Evolutionary conservation across 2,329 filamentous ascomycete species (phyloP).

Genomic region (Clonostachys rosea): DNA sequence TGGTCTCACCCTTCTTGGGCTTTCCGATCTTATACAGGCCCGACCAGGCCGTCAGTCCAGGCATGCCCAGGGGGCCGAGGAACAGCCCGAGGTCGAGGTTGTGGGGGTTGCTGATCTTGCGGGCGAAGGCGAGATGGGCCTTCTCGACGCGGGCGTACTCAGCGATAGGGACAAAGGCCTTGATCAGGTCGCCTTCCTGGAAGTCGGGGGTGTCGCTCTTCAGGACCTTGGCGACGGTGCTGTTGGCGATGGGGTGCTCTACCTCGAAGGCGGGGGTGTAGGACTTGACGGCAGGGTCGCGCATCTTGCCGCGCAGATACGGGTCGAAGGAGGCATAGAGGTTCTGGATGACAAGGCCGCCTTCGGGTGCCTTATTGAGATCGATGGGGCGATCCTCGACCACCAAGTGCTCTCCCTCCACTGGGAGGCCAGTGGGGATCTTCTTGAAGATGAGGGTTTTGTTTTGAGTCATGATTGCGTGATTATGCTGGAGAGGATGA

Average conservation of each 20-base stretch:
- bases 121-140: slow-evolving; percentile 31
- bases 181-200: slow-evolving; percentile 62
- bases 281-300: slow-evolving; percentile 56
- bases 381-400: slow-evolving; percentile 61
- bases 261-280: slow-evolving; percentile 49
- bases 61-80: slow-evolving; percentile 58
- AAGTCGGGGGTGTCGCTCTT: slow-evolving; percentile 62
- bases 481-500: background rate
- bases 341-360: slow-evolving; percentile 66
- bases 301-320: slow-evolving; percentile 80
- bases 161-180: slow-evolving; percentile 54
- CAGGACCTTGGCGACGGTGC: slow-evolving; percentile 62
- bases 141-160: slow-evolving; percentile 63
- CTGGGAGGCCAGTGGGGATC: slow-evolving; percentile 56
- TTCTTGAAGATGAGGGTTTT: slow-evolving; percentile 65
- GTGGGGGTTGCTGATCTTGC: slow-evolving; percentile 65
- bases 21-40: slow-evolving; percentile 67
- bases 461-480: slow-evolving; percentile 45
- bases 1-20: slow-evolving; percentile 64
- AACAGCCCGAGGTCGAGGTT: slow-evolving; percentile 63
- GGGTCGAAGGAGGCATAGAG: slow-evolving; percentile 78
- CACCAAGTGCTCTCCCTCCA: slow-evolving; percentile 59
- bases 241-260: slow-evolving; percentile 60
- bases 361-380: slow-evolving; percentile 45
- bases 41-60: slow-evolving; percentile 72